Conservation (phyloP, 2,329 filamentous ascomycete species). For the Botryotinia calthae region DNA sequence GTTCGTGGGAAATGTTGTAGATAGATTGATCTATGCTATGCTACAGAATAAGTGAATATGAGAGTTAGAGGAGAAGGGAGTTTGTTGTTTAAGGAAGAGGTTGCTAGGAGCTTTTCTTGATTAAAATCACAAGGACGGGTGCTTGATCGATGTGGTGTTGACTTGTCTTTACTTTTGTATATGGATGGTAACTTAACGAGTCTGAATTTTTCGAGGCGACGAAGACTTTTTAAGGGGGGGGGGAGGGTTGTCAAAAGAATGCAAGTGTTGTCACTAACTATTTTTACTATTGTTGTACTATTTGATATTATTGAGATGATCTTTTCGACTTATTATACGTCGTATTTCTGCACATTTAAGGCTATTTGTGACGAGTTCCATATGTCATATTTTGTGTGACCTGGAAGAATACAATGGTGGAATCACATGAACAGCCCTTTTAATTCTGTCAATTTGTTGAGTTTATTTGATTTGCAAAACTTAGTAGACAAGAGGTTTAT, state of each 20-base stretch:
- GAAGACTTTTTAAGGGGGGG: too few species aligned
- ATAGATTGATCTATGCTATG: too few species aligned
- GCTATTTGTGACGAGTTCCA: not conserved
- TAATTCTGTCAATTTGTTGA: too few species aligned
- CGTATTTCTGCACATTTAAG: not conserved
- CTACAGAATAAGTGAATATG: not conserved
- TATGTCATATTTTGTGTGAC: not conserved
- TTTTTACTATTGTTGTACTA: not conserved
- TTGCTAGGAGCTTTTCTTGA: not conserved
- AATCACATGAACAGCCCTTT: not conserved
- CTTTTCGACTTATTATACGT: not conserved
- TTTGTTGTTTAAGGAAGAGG: not conserved
- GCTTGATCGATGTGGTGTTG: too few species aligned
- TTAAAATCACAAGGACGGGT: too few species aligned
- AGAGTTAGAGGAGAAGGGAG: not conserved
- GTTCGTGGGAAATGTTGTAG: too few species aligned
- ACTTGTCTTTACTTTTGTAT: too few species aligned
- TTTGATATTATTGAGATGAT: too few species aligned
- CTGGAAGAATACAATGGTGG: not conserved
- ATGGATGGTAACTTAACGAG: too few species aligned
- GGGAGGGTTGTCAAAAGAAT: accelerated
- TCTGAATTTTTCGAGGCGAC: too few species aligned
- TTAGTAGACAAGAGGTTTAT: not conserved
- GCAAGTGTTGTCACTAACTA: not conserved
- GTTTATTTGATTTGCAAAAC: not conserved